These are phyloP conservation scores for Trypanosomatidae sp. DNA, from an alignment of 208 protist species.

Conservation along the genomic window DNA sequence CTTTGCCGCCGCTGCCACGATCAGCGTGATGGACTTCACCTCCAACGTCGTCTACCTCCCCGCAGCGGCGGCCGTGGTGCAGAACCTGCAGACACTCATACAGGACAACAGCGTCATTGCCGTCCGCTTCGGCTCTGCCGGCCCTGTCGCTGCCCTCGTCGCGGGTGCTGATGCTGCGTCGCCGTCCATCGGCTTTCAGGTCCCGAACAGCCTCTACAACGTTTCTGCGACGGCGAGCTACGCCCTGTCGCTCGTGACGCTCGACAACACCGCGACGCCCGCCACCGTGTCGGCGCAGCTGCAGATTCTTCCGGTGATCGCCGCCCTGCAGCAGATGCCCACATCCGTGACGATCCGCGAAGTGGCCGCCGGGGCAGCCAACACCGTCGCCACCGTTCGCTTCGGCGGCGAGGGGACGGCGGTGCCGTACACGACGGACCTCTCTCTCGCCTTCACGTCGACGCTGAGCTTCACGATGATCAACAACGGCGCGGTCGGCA, in stretches of 20 bases:
- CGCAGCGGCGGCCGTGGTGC: conserved; percentile 13
- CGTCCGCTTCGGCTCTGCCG: conserved; percentile 21
- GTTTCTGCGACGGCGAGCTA: conserved; percentile 1
- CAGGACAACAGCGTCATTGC: conserved; percentile 12
- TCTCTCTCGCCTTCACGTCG: conserved; percentile 30
- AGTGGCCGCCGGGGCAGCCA: conserved; percentile 20
- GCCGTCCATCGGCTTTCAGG: conserved; percentile 18
- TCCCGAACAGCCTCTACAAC: conserved; percentile 24
- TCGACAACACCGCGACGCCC: background rate
- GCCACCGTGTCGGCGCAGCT: conserved; percentile 16
- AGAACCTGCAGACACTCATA: conserved; percentile 18
- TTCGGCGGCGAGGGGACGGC: conserved; percentile 44
- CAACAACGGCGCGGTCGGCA: conserved; percentile 56
- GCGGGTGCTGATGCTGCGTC: conserved; percentile 5
- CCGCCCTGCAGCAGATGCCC: conserved; percentile 25
- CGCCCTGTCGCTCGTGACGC: conserved; percentile 16
- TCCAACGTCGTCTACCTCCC: conserved; percentile 31
- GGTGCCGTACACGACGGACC: conserved; percentile 36
- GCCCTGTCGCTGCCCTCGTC: conserved; percentile 15
- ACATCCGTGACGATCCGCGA: conserved; percentile 16
- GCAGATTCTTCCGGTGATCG: conserved; percentile 32
- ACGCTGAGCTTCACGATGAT: conserved; percentile 56
- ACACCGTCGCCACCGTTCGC: conserved; percentile 27
- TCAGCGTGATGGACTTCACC: conserved; percentile 39
- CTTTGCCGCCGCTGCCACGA: conserved; percentile 18